Evolutionary conservation across 2,329 filamentous ascomycete species (phyloP), one percentile per base, ranked within the genome.

Genomic region (Paracorniculantispora psalliotae): DNA sequence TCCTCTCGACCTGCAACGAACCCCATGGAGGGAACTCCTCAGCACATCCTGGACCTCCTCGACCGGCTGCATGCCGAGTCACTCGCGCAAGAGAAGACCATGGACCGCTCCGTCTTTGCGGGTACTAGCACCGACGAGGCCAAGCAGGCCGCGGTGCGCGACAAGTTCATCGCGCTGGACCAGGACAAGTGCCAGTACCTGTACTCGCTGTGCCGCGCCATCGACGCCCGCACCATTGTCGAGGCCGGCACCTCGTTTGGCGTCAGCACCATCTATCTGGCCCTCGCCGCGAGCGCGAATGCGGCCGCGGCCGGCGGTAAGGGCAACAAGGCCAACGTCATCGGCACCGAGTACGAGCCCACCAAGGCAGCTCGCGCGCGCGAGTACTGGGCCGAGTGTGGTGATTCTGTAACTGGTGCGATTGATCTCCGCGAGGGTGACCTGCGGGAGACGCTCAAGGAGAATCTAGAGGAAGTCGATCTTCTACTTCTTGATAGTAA

Each of bases 161-260:
- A 82, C 65, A 81, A 80, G 63, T 84, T 84, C 66, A 78, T 85
- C 60, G 81, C 81, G 0, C 72, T 85, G 1, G 81, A 83, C 46
- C 67, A 73, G 15, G 80, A 83, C 66, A 85, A 85, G 66, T 79
- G 75, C 63, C 71, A 77, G 13, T 74, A 82, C 52, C 68, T 81
- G 1, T 84, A 84, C 67, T 76, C 79, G 28, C 70, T 84, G 1
- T 67, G 76, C 9, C 74, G 74, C 5, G 71, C 74, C 25, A 77
- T 69, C 12, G 72, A 75, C 3, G 81, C 81, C 0, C 73, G 71
- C 2, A 75, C 74, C 41, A 70, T 84, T 35, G 77, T 85, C 46
- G 82, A 85, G 65, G 81, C 80, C 0, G 82, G 82, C 2, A 85
- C 82, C 0, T 80, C 77, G 50, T 85, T 80, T 61, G 82, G 82